Percentiles rank a stretch among this genome's conserved stretches.
phyloP scores from a whole-genome alignment of 2,329 filamentous ascomycete species.

The Xylariaceae sp. region DNA sequence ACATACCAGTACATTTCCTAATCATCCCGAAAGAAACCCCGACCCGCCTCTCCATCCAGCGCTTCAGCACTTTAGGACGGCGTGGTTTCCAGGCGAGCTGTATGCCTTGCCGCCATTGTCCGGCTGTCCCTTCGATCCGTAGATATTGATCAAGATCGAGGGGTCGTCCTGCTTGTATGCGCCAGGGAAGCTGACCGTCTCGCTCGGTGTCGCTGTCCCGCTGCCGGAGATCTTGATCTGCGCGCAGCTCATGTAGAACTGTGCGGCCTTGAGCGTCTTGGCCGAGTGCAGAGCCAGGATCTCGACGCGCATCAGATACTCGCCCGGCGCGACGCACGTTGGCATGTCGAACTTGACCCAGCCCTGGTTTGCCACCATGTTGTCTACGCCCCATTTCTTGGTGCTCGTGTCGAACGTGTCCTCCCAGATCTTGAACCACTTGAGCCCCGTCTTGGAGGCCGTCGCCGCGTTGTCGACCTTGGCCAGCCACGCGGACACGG shows the following conservation, averaged over 20 bases:
- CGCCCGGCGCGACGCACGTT: conserved; percentile 45
- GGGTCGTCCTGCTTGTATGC: conserved; percentile 40
- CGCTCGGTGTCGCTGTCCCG: conserved; percentile 30
- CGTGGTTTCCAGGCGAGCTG: conserved; percentile 31
- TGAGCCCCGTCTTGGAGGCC: conserved; percentile 34
- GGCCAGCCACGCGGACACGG: conserved; percentile 48
- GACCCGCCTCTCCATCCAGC: background rate
- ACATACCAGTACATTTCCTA: too few relatives aligned
- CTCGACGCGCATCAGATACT: conserved; percentile 53
- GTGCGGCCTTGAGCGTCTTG: conserved; percentile 29
- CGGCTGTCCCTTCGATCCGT: conserved; percentile 35
- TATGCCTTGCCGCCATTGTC: conserved; percentile 39
- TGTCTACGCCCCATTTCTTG: conserved; percentile 45
- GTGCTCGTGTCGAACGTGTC: conserved; percentile 40
- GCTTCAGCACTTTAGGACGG: conserved; percentile 23
- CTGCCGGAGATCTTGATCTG: conserved; percentile 36
- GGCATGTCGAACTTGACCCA: conserved; percentile 48
- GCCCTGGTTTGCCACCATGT: conserved; percentile 37
- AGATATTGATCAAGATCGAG: conserved; percentile 44
- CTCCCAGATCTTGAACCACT: conserved; percentile 54
- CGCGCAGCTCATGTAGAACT: conserved; percentile 42
- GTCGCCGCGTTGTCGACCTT: conserved; percentile 48
- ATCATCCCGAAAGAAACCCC: too few relatives aligned
- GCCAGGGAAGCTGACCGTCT: conserved; percentile 41
- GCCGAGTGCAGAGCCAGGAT: conserved; percentile 50